Evolutionary conservation across 805 yeast genomes (phyloP).

Genomic region (Kockiozyma suomiensis): DNA sequence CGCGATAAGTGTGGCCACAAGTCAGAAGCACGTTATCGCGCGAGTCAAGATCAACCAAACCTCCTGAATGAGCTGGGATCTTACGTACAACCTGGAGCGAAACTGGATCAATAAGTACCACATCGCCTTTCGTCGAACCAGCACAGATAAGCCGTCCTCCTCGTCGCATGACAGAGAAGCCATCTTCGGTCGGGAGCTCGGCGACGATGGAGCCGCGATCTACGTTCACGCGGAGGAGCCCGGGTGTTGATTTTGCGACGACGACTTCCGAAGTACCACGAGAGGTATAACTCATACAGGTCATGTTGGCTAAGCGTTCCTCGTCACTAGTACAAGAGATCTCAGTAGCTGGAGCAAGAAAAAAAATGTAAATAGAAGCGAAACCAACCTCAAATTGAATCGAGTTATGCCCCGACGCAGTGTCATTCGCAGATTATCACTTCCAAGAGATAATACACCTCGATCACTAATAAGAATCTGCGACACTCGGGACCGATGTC

Average conservation of each 20-base stretch:
- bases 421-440: constrained; percentile 55
- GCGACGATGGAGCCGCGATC: constrained; percentile 44
- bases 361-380: background rate
- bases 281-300: constrained; percentile 38
- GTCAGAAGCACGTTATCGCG: constrained; percentile 57
- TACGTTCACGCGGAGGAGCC: constrained; percentile 42
- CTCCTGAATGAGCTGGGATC: constrained; percentile 45
- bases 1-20: constrained; percentile 66
- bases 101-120: constrained; percentile 44
- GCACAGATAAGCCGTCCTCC: constrained; percentile 41
- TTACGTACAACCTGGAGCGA: constrained; percentile 40
- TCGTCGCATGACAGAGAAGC: constrained; percentile 40
- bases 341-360: background rate
- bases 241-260: constrained; percentile 40
- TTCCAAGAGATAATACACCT: constrained; percentile 62
- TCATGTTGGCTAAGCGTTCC: constrained; percentile 31
- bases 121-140: constrained; percentile 43
- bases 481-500: constrained; percentile 53
- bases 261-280: constrained; percentile 43
- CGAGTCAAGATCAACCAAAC: constrained; percentile 46
- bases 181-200: constrained; percentile 33
- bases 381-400: constrained; percentile 35
- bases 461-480: constrained; percentile 58
- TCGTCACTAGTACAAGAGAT: constrained; percentile 11
- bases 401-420: constrained; percentile 59